A percentile compares a stretch with the other conserved stretches of the same genome.
Evolutionary conservation across 129 eudicot genomes (phyloP).

Genomic region (Lonicera japonica): DNA sequence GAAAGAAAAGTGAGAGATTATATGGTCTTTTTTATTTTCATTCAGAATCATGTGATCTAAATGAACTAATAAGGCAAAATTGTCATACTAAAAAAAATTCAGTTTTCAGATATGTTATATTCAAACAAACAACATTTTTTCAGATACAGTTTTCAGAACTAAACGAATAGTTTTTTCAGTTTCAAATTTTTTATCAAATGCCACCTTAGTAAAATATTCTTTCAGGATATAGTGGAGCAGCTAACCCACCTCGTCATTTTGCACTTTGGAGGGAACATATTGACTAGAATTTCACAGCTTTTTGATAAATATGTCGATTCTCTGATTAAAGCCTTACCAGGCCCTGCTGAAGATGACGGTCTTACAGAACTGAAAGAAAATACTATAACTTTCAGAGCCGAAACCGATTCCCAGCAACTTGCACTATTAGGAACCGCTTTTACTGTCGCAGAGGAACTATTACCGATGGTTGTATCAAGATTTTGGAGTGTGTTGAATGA

Average conservation of each 20-base stretch:
- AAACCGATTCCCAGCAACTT: slow-evolving; percentile 93
- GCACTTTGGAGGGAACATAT: slow-evolving; percentile 80
- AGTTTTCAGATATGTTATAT: too few species aligned
- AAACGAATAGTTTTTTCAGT: too few species aligned
- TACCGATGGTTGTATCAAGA: slow-evolving; percentile 76
- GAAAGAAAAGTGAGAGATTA: too few species aligned
- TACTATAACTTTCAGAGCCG: slow-evolving; percentile 73
- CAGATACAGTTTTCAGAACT: too few species aligned
- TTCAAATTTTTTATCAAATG: background rate
- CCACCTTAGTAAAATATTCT: background rate
- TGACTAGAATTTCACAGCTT: slow-evolving; percentile 61
- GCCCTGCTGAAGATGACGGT: slow-evolving; percentile 79
- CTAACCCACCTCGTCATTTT: slow-evolving; percentile 72
- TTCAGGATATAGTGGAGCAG: slow-evolving; percentile 82
- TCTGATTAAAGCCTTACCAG: slow-evolving; percentile 75
- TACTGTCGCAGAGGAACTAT: slow-evolving; percentile 79
- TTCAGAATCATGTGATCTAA: too few species aligned
- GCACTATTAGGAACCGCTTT: slow-evolving; percentile 82
- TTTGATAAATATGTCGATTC: slow-evolving; percentile 87
- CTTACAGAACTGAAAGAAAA: slow-evolving; percentile 63
- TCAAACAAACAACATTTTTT: too few species aligned
- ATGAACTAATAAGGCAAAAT: too few species aligned
- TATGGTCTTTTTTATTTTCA: too few species aligned
- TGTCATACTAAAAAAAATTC: too few species aligned
- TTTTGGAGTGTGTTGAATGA: slow-evolving; percentile 68